These are phyloP conservation scores for Bauhinia variegata DNA, from an alignment of 306 rosid species.

Conservation along the genomic window DNA sequence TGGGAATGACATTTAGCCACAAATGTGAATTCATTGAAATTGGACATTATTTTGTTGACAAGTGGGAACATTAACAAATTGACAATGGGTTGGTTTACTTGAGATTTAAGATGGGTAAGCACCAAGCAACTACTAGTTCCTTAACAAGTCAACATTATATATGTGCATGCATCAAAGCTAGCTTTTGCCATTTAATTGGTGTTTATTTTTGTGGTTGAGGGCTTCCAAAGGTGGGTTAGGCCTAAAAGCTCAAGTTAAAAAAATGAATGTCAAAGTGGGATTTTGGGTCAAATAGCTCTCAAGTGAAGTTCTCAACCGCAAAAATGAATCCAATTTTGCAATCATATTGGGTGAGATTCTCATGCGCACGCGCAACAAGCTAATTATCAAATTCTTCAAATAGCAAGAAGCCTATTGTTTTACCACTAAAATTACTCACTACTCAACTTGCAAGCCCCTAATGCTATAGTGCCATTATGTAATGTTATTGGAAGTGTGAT, in stretches of 20 bases:
- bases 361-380: conserved; percentile 29
- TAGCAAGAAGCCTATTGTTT: no score
- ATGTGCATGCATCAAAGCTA: no score
- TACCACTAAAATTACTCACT: no score
- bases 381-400: conserved; percentile 24
- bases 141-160: no score
- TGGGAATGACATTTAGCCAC: background rate
- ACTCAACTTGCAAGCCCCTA: no score
- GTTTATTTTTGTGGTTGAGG: no score
- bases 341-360: conserved; percentile 38
- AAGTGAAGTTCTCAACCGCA: no score
- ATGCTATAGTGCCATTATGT: no score
- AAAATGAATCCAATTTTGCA: no score
- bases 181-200: no score
- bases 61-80: conserved; percentile 11
- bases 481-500: no score
- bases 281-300: background rate
- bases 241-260: background rate
- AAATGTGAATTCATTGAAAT: background rate
- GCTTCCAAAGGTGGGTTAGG: background rate
- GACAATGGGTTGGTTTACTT: conserved; percentile 30
- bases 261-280: no score
- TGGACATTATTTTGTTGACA: background rate
- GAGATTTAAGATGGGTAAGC: conserved; percentile 35
- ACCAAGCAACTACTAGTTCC: conserved; percentile 41